Conservation (phyloP, 495 filamentous ascomycete genomes). For the Bryoglossum gracile region DNA sequence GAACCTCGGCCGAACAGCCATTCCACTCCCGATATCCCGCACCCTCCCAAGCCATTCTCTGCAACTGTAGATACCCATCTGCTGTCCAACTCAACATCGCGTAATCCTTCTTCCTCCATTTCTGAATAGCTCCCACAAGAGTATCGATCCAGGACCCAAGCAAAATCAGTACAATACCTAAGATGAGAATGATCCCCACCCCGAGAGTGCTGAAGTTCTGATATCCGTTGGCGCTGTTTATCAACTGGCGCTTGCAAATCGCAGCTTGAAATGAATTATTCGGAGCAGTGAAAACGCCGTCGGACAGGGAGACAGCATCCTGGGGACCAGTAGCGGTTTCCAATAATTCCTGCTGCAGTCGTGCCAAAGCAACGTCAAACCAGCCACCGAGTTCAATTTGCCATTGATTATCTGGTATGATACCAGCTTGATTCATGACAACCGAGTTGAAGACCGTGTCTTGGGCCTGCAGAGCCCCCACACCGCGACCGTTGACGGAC, state of each 20-base stretch:
- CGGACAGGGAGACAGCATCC: conserved; percentile 1
- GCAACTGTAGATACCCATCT: conserved; percentile 17
- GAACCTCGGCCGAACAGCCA: conserved; percentile 4
- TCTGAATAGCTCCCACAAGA: conserved; percentile 5
- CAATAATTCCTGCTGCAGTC: conserved; percentile 6
- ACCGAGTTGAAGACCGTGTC: conserved; percentile 6
- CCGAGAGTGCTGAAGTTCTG: conserved; percentile 19
- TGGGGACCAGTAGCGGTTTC: conserved; percentile 17
- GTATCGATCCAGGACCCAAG: conserved; percentile 4
- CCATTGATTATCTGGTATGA: conserved; percentile 19
- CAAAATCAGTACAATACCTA: neutral
- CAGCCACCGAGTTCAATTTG: conserved; percentile 11
- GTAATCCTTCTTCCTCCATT: neutral
- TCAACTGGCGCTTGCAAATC: conserved; percentile 17
- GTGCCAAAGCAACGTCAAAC: conserved; percentile 11
- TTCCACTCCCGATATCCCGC: conserved; percentile 12
- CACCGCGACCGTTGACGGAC: neutral
- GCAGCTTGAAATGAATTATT: neutral
- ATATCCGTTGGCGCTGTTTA: conserved; percentile 12
- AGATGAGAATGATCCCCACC: conserved; percentile 10
- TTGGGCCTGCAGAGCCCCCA: conserved; percentile 8
- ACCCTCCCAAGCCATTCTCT: conserved; percentile 19
- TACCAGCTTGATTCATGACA: neutral
- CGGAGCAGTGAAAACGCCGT: neutral
- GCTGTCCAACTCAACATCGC: conserved; percentile 7